phyloP scores from a whole-genome alignment of 352 stramenopile species.

The Phytophthora parvispora region DNA sequence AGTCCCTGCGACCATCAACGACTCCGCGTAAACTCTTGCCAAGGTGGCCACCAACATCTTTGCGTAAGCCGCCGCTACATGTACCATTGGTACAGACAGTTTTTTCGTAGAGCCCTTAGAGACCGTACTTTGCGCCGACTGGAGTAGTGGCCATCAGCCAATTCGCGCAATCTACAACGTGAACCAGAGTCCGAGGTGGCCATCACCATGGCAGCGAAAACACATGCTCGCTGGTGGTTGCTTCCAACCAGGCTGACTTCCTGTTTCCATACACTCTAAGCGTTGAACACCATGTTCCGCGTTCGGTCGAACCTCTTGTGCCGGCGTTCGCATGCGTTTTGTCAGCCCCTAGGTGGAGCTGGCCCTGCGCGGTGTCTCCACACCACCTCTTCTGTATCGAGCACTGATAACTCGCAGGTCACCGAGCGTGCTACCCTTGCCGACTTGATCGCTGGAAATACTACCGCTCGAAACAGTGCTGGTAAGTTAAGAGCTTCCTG shows the following conservation, averaged over 20 bases:
- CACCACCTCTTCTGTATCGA: not conserved
- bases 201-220: not conserved
- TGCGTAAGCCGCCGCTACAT: not conserved
- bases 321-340: not conserved
- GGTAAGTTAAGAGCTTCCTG: slow-evolving; percentile 37
- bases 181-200: not conserved
- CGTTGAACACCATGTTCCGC: not conserved
- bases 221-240: not conserved
- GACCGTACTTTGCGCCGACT: not conserved
- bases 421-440: slow-evolving; percentile 54
- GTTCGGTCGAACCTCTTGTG: not conserved
- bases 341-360: not conserved
- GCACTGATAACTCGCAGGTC: not conserved
- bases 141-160: not conserved
- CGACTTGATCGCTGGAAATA: slow-evolving; percentile 66
- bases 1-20: not conserved
- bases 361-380: not conserved
- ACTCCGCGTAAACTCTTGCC: not conserved
- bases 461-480: slow-evolving; percentile 68
- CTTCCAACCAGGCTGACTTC: not conserved
- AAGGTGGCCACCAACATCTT: not conserved
- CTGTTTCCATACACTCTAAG: not conserved
- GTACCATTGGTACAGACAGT: not conserved
- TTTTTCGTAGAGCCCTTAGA: too few species aligned
- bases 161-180: not conserved